Base-by-base conservation (phyloP, 2,329 filamentous ascomycete genomes). In the Aspergillus luchuensis region DNA sequence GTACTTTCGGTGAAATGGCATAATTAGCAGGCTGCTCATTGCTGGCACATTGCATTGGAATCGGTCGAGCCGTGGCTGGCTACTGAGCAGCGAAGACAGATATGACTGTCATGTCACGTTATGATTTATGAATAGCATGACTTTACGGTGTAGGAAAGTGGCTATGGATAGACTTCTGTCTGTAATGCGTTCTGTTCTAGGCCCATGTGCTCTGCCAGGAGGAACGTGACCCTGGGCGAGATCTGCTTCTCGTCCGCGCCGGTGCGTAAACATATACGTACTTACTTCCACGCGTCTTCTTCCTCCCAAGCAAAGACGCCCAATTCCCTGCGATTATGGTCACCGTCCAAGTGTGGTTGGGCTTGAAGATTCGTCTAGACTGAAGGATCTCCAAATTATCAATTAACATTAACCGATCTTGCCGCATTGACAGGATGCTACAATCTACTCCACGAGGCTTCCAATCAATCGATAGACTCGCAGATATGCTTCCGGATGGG, bases 81-180 rank as follows among this genome's bases (percentile, higher is more conserved):
- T 50, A 10, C 19, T 50, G 25, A 50, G 25, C 47, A 30, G 47
- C 25, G 25, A 50, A 19, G 19, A 23, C 33, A 50, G 47, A 15
- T 30, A 50, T 50, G 23, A 17, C n/a, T 50, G 25, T 50, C 47
- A 50, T 50, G n/a, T 50, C 47, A 33, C 23, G 25, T 50, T 50
- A 50, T 50, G 47, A 33, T 50, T 30, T 33, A 50, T 30, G 47
- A 50, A 50, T 33, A 50, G 25, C 47, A 50, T 50, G 47, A 19
- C 25, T 30, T 33, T 30, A 50, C 47, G 47, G 47, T 50, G 47
- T 50, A 50, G n/a, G 25, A 33, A 2, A 17, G 5, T 28, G 8
- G 47, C 17, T n/a, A 49, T 30, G 47, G 13, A 25, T 50, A 50
- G 47, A 28, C 8, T 30, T n/a, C 25, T 30, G 25, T 50, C 25